These are phyloP conservation scores for Opeltia flavorubescens DNA, from an alignment of 495 filamentous ascomycete genomes.

Conservation along the genomic window DNA sequence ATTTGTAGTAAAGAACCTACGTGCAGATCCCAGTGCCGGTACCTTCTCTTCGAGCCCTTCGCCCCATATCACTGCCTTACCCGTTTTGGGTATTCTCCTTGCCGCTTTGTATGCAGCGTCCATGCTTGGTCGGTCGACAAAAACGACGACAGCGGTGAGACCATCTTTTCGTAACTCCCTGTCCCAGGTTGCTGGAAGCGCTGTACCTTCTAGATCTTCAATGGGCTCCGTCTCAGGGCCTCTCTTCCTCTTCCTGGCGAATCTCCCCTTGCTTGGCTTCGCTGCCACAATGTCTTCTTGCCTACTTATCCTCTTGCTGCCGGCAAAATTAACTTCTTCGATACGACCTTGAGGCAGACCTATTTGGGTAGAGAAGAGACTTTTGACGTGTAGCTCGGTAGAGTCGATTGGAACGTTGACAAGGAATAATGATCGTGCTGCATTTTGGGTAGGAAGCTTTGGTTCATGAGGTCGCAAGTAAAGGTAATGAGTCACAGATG, in stretches of 20 bases:
- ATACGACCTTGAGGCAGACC: constrained; percentile 56
- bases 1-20: constrained; percentile 16
- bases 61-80: constrained; percentile 49
- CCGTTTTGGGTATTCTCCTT: constrained; percentile 43
- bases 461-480: constrained; percentile 74
- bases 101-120: constrained; percentile 59
- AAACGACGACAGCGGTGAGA: constrained; percentile 61
- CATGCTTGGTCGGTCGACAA: constrained; percentile 66
- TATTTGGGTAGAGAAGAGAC: constrained; percentile 49
- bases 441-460: constrained; percentile 55
- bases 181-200: constrained; percentile 63
- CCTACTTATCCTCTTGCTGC: constrained; percentile 21
- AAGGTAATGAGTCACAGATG: constrained; percentile 61
- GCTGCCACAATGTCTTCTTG: constrained; percentile 3
- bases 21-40: constrained; percentile 41
- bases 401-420: constrained; percentile 81
- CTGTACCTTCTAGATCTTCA: constrained; percentile 31
- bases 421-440: constrained; percentile 66
- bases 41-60: constrained; percentile 39
- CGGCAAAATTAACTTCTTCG: constrained; percentile 60
- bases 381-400: constrained; percentile 59
- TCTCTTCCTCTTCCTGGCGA: constrained; percentile 56
- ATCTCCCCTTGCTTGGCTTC: constrained; percentile 25
- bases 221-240: constrained; percentile 12
- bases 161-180: constrained; percentile 57